Base-by-base conservation (phyloP, 345 rosid species). In the Salix udensis region DNA sequence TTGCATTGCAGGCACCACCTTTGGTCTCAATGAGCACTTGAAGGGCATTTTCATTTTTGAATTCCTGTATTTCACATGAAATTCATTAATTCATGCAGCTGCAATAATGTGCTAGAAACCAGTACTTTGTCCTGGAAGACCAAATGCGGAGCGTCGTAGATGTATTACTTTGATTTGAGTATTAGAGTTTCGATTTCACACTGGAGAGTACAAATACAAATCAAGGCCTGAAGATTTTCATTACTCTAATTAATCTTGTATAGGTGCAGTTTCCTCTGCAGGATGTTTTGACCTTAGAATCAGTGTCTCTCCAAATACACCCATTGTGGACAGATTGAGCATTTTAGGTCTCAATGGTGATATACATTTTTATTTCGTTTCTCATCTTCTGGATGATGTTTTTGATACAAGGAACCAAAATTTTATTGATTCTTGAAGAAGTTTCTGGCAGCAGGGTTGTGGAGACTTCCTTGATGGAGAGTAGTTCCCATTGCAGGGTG, bases 1-100 rank as follows among this genome's bases (percentile, higher is more conserved):
- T 71, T 65, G 26, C 34, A 30, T 70, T 77, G 67, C 72, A 65
- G 72, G 80, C 66, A 65, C 71, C 66, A 65, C 71, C 46, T 70
- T 37, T 68, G 71, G 34, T 24, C 36, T 23, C 39, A 36, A 14
- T 65, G 71, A 71, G 46, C 39, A 46, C 36, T 26, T 31, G 39
- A 65, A 46, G 76, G 67, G 31, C 52, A 77, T 42, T 65, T 71
- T 30, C 50, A 30, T 18, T 61, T 42, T 71, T 65, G 26, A 71
- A 71, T 65, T 68, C 26, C 50, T 28, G 23, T 72, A 28, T 65
- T 30, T 50, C 62, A 69, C 14, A 36, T 36, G 13, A 58, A 70
- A 31, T 65, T 65, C 19, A 18, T 65, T 10, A 16, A 68, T 68
- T n/a, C 30, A 68, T 39, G 42, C 67, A 28, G 67, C 71, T n/a